Conservation (phyloP, 2,329 filamentous ascomycete genomes). For the Verticillium longisporum region DNA sequence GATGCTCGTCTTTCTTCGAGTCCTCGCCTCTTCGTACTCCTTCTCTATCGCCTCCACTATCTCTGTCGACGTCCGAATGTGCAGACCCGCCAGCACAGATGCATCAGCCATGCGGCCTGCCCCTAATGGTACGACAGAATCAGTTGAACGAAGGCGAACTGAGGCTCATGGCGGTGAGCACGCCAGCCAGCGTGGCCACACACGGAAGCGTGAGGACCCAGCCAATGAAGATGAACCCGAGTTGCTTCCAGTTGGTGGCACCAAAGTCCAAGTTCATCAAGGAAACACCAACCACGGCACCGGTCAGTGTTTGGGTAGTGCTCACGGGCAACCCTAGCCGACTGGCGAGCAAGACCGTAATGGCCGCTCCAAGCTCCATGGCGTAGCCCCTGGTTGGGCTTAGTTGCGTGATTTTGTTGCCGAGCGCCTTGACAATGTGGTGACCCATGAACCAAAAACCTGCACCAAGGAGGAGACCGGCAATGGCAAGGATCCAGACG, state of each 20-base stretch:
- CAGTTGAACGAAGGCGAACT: too few species aligned
- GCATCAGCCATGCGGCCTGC: too few species aligned
- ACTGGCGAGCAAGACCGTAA: conserved; percentile 18
- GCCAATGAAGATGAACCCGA: conserved; percentile 17
- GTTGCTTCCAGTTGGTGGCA: conserved; percentile 17
- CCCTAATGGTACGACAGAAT: too few species aligned
- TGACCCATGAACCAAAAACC: conserved; percentile 34
- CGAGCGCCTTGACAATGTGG: conserved; percentile 29
- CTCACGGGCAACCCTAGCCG: conserved; percentile 16
- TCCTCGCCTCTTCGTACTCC: too few species aligned
- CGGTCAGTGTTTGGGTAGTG: conserved; percentile 19
- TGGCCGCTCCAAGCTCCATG: conserved; percentile 31
- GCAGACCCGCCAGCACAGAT: too few species aligned
- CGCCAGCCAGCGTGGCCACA: neutral
- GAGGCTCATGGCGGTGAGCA: too few species aligned
- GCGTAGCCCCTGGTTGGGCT: conserved; percentile 26
- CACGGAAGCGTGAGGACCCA: conserved; percentile 17
- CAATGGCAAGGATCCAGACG: conserved; percentile 28
- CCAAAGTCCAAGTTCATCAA: conserved; percentile 15
- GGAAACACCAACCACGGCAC: conserved; percentile 16
- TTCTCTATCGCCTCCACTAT: too few species aligned
- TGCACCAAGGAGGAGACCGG: conserved; percentile 26
- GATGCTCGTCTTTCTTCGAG: too few species aligned
- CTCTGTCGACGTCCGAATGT: too few species aligned
- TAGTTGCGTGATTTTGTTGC: conserved; percentile 32